A percentile compares a stretch with the other conserved stretches of the same genome.
Evolutionary conservation across 2,329 filamentous ascomycete genomes (phyloP).

Genomic region (Malbranchea cinnamomea): DNA sequence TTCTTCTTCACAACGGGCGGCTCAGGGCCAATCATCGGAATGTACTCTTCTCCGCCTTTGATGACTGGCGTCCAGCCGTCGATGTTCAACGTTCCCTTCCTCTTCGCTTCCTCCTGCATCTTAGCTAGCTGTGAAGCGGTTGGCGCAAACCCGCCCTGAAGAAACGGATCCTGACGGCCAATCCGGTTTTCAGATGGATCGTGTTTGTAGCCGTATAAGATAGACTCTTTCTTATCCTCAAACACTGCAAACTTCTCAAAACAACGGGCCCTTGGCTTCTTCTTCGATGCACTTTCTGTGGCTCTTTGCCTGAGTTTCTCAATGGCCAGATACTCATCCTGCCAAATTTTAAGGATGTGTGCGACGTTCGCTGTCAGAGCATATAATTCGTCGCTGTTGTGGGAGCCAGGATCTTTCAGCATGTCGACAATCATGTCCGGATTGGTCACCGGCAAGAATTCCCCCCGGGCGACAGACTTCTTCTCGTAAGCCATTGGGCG

Average conservation of each 20-base stretch:
- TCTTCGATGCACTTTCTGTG: constrained; percentile 35
- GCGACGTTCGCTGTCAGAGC: constrained; percentile 40
- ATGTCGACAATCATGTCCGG: constrained; percentile 23
- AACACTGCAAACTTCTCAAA: constrained; percentile 35
- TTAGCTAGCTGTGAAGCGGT: constrained; percentile 28
- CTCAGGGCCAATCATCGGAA: constrained; percentile 19
- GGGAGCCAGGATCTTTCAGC: constrained; percentile 23
- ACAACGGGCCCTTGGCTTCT: constrained; percentile 36
- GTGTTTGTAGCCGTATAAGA: constrained; percentile 45
- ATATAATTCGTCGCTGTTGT: constrained; percentile 39
- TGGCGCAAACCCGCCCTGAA: constrained; percentile 35
- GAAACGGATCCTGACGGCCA: constrained; percentile 42
- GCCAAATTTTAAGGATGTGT: constrained; percentile 37
- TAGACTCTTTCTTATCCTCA: constrained; percentile 46
- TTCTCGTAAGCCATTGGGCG: constrained; percentile 23
- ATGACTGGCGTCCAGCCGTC: constrained; percentile 26
- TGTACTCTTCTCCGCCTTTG: constrained; percentile 22
- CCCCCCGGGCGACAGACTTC: constrained; percentile 16
- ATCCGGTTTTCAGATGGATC: constrained; percentile 32
- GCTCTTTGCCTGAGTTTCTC: constrained; percentile 34
- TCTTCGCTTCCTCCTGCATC: constrained; percentile 21
- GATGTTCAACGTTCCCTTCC: constrained; percentile 23
- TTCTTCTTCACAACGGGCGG: constrained; percentile 17
- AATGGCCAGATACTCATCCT: constrained; percentile 42
- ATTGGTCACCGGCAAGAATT: constrained; percentile 23